A percentile compares a stretch with the other conserved stretches of the same genome.
Conservation (phyloP, 768 basidiomycete species). For the Ramaria rubella region DNA sequence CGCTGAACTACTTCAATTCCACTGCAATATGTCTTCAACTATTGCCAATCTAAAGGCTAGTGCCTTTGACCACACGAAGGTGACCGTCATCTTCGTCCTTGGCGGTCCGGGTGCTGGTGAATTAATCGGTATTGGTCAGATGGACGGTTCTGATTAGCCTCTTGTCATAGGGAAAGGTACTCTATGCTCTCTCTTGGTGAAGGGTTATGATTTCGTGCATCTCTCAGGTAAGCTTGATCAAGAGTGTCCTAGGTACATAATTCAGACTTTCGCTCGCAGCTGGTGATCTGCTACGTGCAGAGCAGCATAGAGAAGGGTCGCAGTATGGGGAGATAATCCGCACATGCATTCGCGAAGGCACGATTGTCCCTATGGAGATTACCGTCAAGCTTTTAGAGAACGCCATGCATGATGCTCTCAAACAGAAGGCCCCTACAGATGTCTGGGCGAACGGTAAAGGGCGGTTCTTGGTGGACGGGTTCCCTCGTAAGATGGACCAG, state of each 20-base stretch:
- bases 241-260: not conserved
- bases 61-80: conserved; percentile 62
- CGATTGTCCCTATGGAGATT: conserved; percentile 93
- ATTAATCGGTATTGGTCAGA: conserved; percentile 17
- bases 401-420: conserved; percentile 69
- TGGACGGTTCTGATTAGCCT: conserved; percentile 5
- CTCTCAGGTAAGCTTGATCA: conserved; percentile 62
- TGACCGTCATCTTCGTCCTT: conserved; percentile 89
- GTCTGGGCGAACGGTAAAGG: conserved; percentile 70
- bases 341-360: conserved; percentile 83
- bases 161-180: conserved; percentile 80
- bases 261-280: conserved; percentile 39
- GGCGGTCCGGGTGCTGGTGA: conserved; percentile 94
- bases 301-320: conserved; percentile 83
- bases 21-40: conserved; percentile 28
- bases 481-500: conserved; percentile 99
- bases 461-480: conserved; percentile 93
- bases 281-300: conserved; percentile 94
- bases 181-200: conserved; percentile 79
- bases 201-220: conserved; percentile 84
- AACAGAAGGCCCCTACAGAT: conserved; percentile 34
- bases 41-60: conserved; percentile 16
- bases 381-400: conserved; percentile 93
- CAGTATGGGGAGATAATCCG: conserved; percentile 79
- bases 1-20: conserved; percentile 31